A percentile compares a stretch with the other conserved stretches of the same genome.
Evolutionary conservation across 768 basidiomycete species (phyloP).

Genomic region (Calocybe gangraenosa): DNA sequence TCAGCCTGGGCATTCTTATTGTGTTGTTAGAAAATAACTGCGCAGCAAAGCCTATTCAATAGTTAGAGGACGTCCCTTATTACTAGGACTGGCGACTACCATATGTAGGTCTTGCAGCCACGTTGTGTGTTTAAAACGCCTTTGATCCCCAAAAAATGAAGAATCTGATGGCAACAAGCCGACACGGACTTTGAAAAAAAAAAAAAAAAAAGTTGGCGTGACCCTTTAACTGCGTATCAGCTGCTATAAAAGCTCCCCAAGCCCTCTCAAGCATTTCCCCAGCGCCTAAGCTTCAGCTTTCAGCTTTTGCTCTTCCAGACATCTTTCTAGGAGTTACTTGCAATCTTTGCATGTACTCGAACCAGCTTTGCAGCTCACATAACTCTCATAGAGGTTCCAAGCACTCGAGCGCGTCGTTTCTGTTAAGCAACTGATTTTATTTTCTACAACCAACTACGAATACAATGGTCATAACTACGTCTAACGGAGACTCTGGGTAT

Average conservation of each 20-base stretch:
- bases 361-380: constrained; percentile 87
- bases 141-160: constrained; percentile 3
- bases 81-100: no score
- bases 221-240: neutral
- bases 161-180: constrained; percentile 7
- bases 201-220: constrained; percentile 5
- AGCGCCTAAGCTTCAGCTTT: constrained; percentile 1
- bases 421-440: constrained; percentile 42
- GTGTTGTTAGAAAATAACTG: no score
- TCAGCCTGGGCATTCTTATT: no score
- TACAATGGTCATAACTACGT: constrained; percentile 46
- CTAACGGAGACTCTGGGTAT: constrained; percentile 57
- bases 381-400: constrained; percentile 85
- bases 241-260: constrained; percentile 3
- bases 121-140: neutral
- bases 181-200: constrained; percentile 13
- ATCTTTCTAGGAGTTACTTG: constrained; percentile 29
- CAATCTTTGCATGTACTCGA: constrained; percentile 87
- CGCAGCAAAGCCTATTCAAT: no score
- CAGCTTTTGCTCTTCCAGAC: neutral
- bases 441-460: constrained; percentile 21
- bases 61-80: no score
- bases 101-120: no score
- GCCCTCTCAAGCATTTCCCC: neutral
- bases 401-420: constrained; percentile 71